phyloP scores from a whole-genome alignment of 2,329 filamentous ascomycete species.

The Colletotrichum tropicale region DNA sequence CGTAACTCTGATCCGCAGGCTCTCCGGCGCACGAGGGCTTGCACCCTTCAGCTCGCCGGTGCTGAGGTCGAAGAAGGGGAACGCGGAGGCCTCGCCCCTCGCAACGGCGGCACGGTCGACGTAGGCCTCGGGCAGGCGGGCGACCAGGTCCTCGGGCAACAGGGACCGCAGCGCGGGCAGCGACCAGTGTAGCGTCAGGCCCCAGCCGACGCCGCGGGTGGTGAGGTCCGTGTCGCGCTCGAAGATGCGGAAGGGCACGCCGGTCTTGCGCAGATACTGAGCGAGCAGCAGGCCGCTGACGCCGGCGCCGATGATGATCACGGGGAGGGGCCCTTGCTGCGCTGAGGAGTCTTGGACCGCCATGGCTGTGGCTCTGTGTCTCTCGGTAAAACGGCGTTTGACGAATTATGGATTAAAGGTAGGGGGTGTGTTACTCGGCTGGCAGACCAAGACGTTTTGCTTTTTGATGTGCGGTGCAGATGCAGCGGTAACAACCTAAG shows the following conservation, averaged over 20 bases:
- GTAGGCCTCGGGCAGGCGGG: constrained; percentile 52
- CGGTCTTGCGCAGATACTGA: constrained; percentile 33
- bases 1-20: constrained; percentile 50
- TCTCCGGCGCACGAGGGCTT: constrained; percentile 47
- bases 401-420: not conserved
- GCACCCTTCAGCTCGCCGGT: constrained; percentile 45
- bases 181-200: constrained; percentile 68
- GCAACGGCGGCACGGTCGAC: constrained; percentile 57
- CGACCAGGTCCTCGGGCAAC: constrained; percentile 50
- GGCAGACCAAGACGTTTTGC: not conserved
- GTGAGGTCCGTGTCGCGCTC: constrained; percentile 54
- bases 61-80: constrained; percentile 61
- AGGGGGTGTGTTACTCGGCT: not conserved
- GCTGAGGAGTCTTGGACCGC: not conserved
- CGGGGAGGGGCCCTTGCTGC: constrained; percentile 20
- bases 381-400: not conserved
- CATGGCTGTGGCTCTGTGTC: not conserved
- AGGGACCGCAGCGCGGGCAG: constrained; percentile 55
- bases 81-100: constrained; percentile 49
- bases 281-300: constrained; percentile 41
- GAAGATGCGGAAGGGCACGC: constrained; percentile 51
- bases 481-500: not conserved
- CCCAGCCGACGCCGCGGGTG: constrained; percentile 62
- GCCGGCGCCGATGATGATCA: constrained; percentile 41
- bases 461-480: not conserved